Evolutionary conservation across 768 basidiomycete species (phyloP).

Genomic region (Goffeauzyma gilvescens): DNA sequence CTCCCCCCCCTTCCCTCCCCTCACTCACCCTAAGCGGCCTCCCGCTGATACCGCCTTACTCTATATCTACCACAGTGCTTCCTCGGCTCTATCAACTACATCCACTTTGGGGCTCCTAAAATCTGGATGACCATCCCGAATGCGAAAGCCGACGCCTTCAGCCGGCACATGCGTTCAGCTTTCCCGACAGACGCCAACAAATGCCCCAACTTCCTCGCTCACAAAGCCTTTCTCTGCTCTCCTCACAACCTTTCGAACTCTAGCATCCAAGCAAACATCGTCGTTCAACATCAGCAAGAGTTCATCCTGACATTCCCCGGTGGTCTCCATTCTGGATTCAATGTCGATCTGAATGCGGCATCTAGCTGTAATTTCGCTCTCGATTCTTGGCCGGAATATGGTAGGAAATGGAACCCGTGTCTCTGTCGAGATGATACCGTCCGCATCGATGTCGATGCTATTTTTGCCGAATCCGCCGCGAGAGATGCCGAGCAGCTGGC

Average conservation of each 20-base stretch:
- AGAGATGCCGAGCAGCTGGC: constrained; percentile 8
- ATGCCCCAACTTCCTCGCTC: constrained; percentile 85
- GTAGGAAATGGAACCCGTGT: constrained; percentile 40
- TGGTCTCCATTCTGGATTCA: constrained; percentile 94
- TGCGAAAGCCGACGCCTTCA: constrained; percentile 58
- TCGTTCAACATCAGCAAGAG: constrained; percentile 85
- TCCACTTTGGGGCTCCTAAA: constrained; percentile 90
- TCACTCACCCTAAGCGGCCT: too few species aligned
- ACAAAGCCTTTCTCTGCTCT: constrained; percentile 87
- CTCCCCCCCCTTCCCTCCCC: too few species aligned
- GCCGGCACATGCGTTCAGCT: constrained; percentile 47
- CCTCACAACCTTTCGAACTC: constrained; percentile 62
- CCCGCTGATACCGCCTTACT: too few species aligned
- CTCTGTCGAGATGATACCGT: constrained; percentile 50
- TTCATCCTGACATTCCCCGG: constrained; percentile 88
- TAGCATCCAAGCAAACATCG: constrained; percentile 60
- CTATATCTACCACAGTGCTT: too few species aligned
- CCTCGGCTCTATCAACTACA: constrained; percentile 96
- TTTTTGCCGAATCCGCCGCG: constrained; percentile 41
- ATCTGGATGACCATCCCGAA: constrained; percentile 94
- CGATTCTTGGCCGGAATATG: constrained; percentile 81
- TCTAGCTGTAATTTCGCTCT: constrained; percentile 94
- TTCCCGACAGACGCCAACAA: constrained; percentile 70
- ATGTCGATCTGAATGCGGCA: constrained; percentile 86
- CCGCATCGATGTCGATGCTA: constrained; percentile 75